Percentiles rank a stretch among this genome's conserved stretches.
These are phyloP conservation scores for Ceratocystiopsis sp. DNA, from an alignment of 2,329 filamentous ascomycete species.

Conservation along the genomic window DNA sequence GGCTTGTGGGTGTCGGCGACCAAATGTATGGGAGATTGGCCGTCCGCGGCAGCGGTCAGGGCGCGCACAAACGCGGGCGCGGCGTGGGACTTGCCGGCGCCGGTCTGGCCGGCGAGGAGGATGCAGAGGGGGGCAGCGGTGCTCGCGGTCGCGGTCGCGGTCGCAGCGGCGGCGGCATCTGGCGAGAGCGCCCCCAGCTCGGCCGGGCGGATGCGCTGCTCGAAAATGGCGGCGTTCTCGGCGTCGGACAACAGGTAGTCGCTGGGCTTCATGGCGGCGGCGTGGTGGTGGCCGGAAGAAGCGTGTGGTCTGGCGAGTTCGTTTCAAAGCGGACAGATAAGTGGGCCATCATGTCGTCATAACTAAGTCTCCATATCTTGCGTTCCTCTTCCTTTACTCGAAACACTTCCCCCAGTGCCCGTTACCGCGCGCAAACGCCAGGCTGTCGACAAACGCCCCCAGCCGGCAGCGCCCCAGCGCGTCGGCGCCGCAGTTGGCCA, in stretches of 20 bases:
- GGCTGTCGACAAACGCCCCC: constrained; percentile 52
- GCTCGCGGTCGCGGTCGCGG: not conserved
- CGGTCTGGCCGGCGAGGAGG: constrained; percentile 28
- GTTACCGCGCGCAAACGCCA: constrained; percentile 54
- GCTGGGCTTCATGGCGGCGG: constrained; percentile 1
- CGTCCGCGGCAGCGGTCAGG: too few relatives aligned
- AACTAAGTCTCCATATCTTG: too few relatives aligned
- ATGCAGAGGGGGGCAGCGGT: constrained; percentile 20
- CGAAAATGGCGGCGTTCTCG: constrained; percentile 14
- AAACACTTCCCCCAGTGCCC: constrained; percentile 60
- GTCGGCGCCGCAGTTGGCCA: constrained; percentile 56
- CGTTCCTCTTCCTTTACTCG: constrained; percentile 4
- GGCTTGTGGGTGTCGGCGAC: constrained; percentile 32
- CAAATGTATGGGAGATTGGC: constrained; percentile 19
- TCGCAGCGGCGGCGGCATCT: too few relatives aligned
- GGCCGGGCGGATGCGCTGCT: constrained; percentile 10
- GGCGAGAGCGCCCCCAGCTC: constrained; percentile 4
- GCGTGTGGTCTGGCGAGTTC: too few relatives aligned
- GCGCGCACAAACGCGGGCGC: constrained; percentile 14
- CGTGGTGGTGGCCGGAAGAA: too few relatives aligned
- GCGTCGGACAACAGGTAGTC: constrained; percentile 13
- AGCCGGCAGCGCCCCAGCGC: constrained; percentile 52
- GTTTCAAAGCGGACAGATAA: too few relatives aligned
- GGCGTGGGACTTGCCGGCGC: constrained; percentile 29
- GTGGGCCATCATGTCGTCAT: too few relatives aligned